Evolutionary conservation across 1,284 basidiomycete species (phyloP).

Genomic region (Microbotryum saponariae): DNA sequence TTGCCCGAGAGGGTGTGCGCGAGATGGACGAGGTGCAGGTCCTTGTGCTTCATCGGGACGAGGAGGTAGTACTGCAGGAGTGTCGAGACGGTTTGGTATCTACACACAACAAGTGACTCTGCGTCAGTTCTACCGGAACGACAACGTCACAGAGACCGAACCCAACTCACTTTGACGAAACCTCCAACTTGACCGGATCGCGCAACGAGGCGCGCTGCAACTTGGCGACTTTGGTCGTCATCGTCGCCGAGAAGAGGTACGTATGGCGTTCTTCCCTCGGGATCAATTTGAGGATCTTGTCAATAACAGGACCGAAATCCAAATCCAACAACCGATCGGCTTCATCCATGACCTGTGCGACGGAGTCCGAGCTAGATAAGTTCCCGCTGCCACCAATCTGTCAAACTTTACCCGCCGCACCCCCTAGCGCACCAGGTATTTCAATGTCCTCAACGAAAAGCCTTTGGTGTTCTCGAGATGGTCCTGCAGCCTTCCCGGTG

Average conservation of each 20-base stretch:
- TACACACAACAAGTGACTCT: constrained; percentile 38
- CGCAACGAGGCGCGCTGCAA: constrained; percentile 90
- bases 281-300: constrained; percentile 92
- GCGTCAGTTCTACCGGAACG: background rate
- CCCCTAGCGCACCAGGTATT: constrained; percentile 66
- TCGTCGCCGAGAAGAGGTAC: constrained; percentile 97
- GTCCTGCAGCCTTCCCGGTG: constrained; percentile 88
- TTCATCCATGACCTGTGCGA: constrained; percentile 79
- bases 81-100: constrained; percentile 94
- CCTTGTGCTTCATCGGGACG: constrained; percentile 86
- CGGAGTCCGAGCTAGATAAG: background rate
- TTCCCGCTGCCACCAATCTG: background rate
- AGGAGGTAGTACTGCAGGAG: constrained; percentile 93
- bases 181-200: constrained; percentile 92
- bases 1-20: constrained; percentile 83
- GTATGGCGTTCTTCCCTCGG: constrained; percentile 83
- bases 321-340: constrained; percentile 94
- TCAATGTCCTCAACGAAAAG: constrained; percentile 77
- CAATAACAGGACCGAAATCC: constrained; percentile 95
- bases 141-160: background rate
- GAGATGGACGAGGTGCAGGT: constrained; percentile 82
- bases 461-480: constrained; percentile 98
- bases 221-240: constrained; percentile 98
- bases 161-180: constrained; percentile 67
- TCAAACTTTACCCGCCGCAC: background rate